Conservation (phyloP, 2,329 filamentous ascomycete genomes). For the Stemphylium vesicarium region DNA sequence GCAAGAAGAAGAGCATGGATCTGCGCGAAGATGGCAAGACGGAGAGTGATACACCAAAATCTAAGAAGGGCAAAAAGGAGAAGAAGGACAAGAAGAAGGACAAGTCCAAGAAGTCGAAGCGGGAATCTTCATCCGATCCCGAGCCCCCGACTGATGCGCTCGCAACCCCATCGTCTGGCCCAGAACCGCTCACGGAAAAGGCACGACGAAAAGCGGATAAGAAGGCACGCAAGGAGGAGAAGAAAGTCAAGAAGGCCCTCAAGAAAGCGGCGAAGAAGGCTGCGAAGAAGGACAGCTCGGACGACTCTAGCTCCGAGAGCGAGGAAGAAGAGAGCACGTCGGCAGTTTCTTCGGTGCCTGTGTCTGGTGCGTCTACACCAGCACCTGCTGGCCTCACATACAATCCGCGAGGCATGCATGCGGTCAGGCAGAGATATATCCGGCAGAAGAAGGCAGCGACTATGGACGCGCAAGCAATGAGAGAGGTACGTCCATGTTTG, state of each 20-base stretch:
- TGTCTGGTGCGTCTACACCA: conserved; percentile 55
- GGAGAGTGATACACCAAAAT: conserved; percentile 27
- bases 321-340: conserved; percentile 40
- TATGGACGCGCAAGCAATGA: conserved; percentile 80
- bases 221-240: conserved; percentile 53
- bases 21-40: conserved; percentile 38
- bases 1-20: conserved; percentile 48
- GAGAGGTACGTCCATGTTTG: conserved; percentile 67
- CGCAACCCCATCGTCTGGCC: conserved; percentile 23
- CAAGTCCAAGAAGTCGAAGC: conserved; percentile 37
- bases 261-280: conserved; percentile 54
- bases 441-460: conserved; percentile 85
- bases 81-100: conserved; percentile 35
- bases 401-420: conserved; percentile 67
- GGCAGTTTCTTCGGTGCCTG: conserved; percentile 37
- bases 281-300: conserved; percentile 29
- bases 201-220: conserved; percentile 51
- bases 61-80: conserved; percentile 46
- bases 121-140: conserved; percentile 25
- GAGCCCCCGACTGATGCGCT: conserved; percentile 27
- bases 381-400: conserved; percentile 47
- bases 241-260: conserved; percentile 57
- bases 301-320: conserved; percentile 37
- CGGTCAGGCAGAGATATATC: conserved; percentile 81
- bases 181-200: conserved; percentile 53